phyloP scores from a whole-genome alignment of 257 asterid species.

The Nicotiana tabacum region DNA sequence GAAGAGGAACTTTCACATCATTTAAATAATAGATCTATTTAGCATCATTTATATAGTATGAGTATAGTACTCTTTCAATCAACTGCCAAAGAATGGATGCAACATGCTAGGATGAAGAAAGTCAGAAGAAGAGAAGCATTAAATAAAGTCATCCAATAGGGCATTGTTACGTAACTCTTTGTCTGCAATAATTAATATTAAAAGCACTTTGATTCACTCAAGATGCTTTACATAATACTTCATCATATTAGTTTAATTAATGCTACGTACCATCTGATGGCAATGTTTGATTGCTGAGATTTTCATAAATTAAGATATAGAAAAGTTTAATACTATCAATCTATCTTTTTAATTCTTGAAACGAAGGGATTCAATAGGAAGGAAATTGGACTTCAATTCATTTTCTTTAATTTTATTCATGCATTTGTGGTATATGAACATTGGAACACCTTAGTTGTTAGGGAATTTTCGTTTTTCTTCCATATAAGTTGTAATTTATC shows the following conservation, averaged over 20 bases:
- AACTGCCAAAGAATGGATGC: neutral
- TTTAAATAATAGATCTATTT: neutral
- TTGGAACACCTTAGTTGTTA: too few species aligned
- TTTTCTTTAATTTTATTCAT: neutral
- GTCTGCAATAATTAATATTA: neutral
- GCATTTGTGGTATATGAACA: too few species aligned
- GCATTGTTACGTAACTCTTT: neutral
- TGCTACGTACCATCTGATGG: neutral
- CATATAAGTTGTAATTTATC: too few species aligned
- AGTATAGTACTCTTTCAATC: neutral
- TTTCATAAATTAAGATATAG: neutral
- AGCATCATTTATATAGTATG: neutral
- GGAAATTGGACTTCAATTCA: neutral
- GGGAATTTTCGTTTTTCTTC: too few species aligned
- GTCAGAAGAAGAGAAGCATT: constrained; percentile 10
- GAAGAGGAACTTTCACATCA: neutral
- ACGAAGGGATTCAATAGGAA: neutral
- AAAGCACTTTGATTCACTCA: neutral
- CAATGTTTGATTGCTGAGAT: neutral
- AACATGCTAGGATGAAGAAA: constrained; percentile 5
- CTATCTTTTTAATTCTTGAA: too few species aligned
- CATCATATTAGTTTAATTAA: neutral
- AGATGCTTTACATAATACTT: neutral
- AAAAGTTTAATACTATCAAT: too few species aligned
- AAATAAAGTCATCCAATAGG: constrained; percentile 12